Percentiles rank a stretch among this genome's conserved stretches.
phyloP scores from a whole-genome alignment of 2,329 filamentous ascomycete genomes.

The Diaporthe ilicicola region DNA sequence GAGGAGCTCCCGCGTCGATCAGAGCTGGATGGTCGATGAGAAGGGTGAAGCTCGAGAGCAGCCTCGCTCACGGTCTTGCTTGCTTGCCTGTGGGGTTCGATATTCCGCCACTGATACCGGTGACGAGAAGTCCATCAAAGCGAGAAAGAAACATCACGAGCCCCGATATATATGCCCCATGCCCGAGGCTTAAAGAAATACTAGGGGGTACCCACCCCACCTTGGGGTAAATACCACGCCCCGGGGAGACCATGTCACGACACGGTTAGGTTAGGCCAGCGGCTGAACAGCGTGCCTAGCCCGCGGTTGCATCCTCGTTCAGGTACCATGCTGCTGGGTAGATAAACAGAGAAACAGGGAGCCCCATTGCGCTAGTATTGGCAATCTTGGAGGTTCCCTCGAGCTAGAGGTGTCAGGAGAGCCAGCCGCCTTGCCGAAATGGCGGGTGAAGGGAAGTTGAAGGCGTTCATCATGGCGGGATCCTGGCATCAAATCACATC shows the following conservation, averaged over 20 bases:
- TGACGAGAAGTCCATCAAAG: neutral
- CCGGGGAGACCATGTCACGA: slow-evolving; percentile 12
- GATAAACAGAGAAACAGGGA: slow-evolving; percentile 15
- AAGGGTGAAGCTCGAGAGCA: slow-evolving; percentile 10
- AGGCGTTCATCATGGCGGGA: slow-evolving; percentile 9
- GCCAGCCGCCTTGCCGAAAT: slow-evolving; percentile 13
- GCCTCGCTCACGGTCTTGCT: slow-evolving; percentile 2
- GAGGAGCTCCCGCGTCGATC: neutral
- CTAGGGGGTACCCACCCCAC: slow-evolving; percentile 17
- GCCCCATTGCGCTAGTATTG: neutral
- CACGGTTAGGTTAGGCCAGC: slow-evolving; percentile 15
- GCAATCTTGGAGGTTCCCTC: slow-evolving; percentile 3
- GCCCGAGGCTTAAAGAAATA: neutral
- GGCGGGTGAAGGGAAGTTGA: slow-evolving; percentile 25
- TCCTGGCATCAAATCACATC: slow-evolving; percentile 11
- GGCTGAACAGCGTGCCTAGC: slow-evolving; percentile 21
- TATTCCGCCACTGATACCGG: neutral
- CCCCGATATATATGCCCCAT: slow-evolving; percentile 16
- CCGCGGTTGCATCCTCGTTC: slow-evolving; percentile 10
- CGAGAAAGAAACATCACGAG: neutral
- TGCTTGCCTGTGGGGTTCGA: neutral
- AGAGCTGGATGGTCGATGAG: slow-evolving; percentile 13
- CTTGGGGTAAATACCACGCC: slow-evolving; percentile 21
- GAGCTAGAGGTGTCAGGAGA: neutral
- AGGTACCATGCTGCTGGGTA: slow-evolving; percentile 27